These are phyloP conservation scores for Mycena venus DNA, from an alignment of 768 basidiomycete species.

Conservation along the genomic window DNA sequence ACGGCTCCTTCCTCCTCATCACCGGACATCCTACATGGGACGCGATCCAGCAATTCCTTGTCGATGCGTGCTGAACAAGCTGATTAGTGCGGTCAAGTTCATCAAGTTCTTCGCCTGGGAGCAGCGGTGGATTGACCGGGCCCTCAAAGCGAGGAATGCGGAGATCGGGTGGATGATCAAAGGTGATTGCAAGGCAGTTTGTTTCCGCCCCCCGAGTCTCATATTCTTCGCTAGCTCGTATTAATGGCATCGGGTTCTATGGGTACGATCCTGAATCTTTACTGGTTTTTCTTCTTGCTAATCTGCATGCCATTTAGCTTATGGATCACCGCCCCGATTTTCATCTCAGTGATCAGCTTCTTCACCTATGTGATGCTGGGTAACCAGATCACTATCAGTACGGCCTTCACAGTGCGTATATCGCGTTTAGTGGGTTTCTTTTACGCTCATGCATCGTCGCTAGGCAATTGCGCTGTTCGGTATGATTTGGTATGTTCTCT, in stretches of 20 bases:
- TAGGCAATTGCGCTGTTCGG: conserved; percentile 85
- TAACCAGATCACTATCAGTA: too few species aligned
- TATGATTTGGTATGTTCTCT: conserved; percentile 75
- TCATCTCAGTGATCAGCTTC: conserved; percentile 90
- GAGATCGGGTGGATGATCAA: conserved; percentile 63
- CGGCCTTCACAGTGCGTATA: too few species aligned
- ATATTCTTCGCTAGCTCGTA: conserved; percentile 59
- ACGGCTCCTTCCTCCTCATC: too few species aligned
- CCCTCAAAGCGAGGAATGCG: conserved; percentile 12
- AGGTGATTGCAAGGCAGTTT: conserved; percentile 49
- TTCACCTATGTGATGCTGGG: conserved; percentile 78
- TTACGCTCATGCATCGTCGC: not conserved
- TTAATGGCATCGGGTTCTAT: conserved; percentile 79
- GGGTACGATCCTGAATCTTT: not conserved
- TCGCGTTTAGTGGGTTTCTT: too few species aligned
- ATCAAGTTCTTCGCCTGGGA: too few species aligned
- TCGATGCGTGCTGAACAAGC: conserved; percentile 82
- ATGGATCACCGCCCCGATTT: too few species aligned
- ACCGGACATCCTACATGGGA: too few species aligned
- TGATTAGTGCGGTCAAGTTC: conserved; percentile 71
- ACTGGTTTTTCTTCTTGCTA: not conserved
- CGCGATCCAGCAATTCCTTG: too few species aligned
- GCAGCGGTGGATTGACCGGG: too few species aligned
- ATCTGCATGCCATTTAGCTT: not conserved
- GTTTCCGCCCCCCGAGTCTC: not conserved